Evolutionary conservation across 306 rosid species (phyloP).

Genomic region (Cicer bijugum): DNA sequence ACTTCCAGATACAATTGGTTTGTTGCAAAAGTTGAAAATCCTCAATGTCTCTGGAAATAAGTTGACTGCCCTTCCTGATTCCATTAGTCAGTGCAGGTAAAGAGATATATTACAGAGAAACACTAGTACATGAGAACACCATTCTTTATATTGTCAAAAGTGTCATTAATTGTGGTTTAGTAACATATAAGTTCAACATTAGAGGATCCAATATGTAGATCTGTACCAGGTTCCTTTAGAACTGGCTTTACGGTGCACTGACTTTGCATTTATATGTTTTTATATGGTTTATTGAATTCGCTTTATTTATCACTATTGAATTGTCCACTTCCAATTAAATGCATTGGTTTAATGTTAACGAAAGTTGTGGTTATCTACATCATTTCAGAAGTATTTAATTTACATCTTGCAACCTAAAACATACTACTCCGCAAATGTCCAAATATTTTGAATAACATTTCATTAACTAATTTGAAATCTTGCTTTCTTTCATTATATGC

Average conservation of each 20-base stretch:
- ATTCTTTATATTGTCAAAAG: neutral
- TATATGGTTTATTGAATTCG: no score
- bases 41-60: slow-evolving; percentile 81
- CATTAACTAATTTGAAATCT: slow-evolving; percentile 12
- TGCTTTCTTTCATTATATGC: neutral
- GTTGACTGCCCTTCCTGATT: slow-evolving; percentile 75
- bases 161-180: slow-evolving; percentile 5
- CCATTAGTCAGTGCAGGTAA: slow-evolving; percentile 87
- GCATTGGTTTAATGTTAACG: neutral
- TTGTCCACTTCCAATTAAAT: neutral
- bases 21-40: slow-evolving; percentile 73
- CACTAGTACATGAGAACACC: neutral
- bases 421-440: no score
- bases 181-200: neutral
- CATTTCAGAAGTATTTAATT: slow-evolving; percentile 13
- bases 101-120: neutral
- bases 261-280: no score
- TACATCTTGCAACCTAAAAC: neutral
- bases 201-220: no score
- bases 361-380: neutral
- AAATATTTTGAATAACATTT: neutral
- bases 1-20: slow-evolving; percentile 84
- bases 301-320: neutral
- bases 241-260: no score
- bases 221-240: no score